Evolutionary conservation across 257 asterid genomes (phyloP).

Genomic region (Salvia splendens): DNA sequence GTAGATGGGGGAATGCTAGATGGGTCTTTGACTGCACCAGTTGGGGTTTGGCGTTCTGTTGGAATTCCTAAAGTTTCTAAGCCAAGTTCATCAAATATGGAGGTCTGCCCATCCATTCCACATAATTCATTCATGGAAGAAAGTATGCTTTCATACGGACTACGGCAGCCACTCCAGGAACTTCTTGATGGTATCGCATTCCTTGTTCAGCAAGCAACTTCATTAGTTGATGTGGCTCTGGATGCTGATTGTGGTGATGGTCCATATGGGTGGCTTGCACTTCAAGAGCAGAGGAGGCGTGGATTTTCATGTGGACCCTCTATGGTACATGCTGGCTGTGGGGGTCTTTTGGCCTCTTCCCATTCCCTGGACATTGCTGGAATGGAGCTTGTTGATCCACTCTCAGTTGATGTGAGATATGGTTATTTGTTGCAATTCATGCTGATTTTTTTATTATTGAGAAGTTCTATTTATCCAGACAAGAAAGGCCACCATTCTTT

Average conservation of each 20-base stretch:
- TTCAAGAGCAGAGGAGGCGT: conserved; percentile 98
- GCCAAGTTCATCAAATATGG: conserved; percentile 63
- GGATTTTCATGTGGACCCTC: conserved; percentile 98
- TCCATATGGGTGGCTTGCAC: conserved; percentile 94
- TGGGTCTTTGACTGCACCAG: conserved; percentile 78
- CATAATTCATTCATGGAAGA: conserved; percentile 88
- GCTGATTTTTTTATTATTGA: conserved; percentile 16
- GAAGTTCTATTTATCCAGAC: background rate
- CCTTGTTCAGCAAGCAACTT: conserved; percentile 97
- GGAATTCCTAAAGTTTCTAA: conserved; percentile 72
- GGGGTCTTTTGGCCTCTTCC: conserved; percentile 90
- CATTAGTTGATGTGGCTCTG: conserved; percentile 92
- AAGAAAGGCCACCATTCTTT: conserved; percentile 2
- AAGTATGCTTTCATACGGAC: conserved; percentile 86
- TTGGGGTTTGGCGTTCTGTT: conserved; percentile 98
- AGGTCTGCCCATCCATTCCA: conserved; percentile 60
- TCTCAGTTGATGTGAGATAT: conserved; percentile 78
- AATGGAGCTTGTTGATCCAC: conserved; percentile 94
- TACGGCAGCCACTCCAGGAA: conserved; percentile 93
- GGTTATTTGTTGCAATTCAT: conserved; percentile 8
- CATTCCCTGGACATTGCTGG: conserved; percentile 98
- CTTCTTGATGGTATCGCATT: conserved; percentile 92
- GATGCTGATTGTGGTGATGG: conserved; percentile 99
- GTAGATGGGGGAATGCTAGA: conserved; percentile 77
- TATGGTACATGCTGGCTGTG: conserved; percentile 99